Base-by-base conservation (phyloP, 1,139 yeast genomes). In the Nakaseomyces sp. region DNA sequence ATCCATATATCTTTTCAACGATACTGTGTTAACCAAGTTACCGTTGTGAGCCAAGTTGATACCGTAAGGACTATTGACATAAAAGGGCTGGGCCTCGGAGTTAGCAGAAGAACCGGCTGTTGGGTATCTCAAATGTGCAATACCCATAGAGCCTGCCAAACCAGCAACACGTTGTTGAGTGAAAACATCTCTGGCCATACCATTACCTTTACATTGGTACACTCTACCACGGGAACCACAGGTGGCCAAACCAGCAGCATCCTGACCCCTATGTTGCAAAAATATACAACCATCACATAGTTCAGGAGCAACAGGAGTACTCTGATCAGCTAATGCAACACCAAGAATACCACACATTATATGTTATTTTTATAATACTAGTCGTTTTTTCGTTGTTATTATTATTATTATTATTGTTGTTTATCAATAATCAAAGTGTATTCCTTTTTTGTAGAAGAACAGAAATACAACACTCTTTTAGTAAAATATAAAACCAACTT, bases 221-320 rank as follows among this genome's bases (percentile, higher is more conserved):
- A 93, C 74, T 48, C 98, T 74, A 52, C 98, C 99, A 52, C 89
- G 79, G 42, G 85, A 71, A 43, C 96, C 98, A 66, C 96, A 88
- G 10, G 98, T 93, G 35, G 87, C 93, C 48, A 91, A 89, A 51
- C 99, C 99, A n/a, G 97, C 96, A 10, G 99, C 99, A 65, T 91
- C 99, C 67, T 91, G 99, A 40, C 99, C 99, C 61, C 99, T 77
- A 63, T 91, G 99, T 64, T 91, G 99, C 50, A 91, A 72, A 63
- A 83, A 91, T 71, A 88, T 79, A 50, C 94, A 85, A 16, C 96
- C 96, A 65, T 91, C 98, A 50, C 87, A 81, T 45, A 91, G 71
- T 61, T 89, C 97, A 8, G 95, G 79, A 17, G 96, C 93, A 43
- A 85, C 96, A 47, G 76, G 73, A 43, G 73, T 74, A 26, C 71